Evolutionary conservation across 2,329 filamentous ascomycete species (phyloP).

Genomic region (Colletotrichum lindemuthianum): DNA sequence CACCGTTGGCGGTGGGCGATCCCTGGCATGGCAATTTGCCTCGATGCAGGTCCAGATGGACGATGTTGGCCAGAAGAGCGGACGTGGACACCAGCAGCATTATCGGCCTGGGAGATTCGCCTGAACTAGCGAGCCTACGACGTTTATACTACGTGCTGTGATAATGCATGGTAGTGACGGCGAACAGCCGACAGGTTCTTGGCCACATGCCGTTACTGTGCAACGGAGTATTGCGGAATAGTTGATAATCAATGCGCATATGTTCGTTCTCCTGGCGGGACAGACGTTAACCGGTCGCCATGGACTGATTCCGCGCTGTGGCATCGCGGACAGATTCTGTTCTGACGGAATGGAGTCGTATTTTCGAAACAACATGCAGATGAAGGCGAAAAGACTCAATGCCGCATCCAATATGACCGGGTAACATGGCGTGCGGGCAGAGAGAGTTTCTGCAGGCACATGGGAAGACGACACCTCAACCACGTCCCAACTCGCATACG

Average conservation of each 20-base stretch:
- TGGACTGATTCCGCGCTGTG: too few species aligned
- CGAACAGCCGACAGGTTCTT: slow-evolving; percentile 8
- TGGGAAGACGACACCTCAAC: not conserved
- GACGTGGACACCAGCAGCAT: too few species aligned
- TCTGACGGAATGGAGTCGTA: not conserved
- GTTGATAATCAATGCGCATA: not conserved
- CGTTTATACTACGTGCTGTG: not conserved
- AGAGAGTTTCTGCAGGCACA: slow-evolving; percentile 13
- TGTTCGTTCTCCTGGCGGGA: not conserved
- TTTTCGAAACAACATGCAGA: slow-evolving; percentile 20
- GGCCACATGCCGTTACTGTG: not conserved
- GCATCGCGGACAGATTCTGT: too few species aligned
- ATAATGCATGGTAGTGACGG: not conserved
- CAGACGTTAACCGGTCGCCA: not conserved
- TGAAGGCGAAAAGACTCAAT: slow-evolving; percentile 4
- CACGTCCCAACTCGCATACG: not conserved
- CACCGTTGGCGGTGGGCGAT: slow-evolving; percentile 1
- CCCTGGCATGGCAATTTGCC: slow-evolving; percentile 13
- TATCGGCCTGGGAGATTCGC: too few species aligned
- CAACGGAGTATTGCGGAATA: not conserved
- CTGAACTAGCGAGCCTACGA: too few species aligned
- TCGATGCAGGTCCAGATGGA: slow-evolving; percentile 16
- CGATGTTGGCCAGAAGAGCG: not conserved
- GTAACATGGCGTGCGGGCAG: slow-evolving; percentile 29
- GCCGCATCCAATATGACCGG: slow-evolving; percentile 19